A percentile compares a stretch with the other conserved stretches of the same genome.
These are phyloP conservation scores for Curvularia verruculosa DNA, from an alignment of 2,329 filamentous ascomycete genomes.

Conservation along the genomic window DNA sequence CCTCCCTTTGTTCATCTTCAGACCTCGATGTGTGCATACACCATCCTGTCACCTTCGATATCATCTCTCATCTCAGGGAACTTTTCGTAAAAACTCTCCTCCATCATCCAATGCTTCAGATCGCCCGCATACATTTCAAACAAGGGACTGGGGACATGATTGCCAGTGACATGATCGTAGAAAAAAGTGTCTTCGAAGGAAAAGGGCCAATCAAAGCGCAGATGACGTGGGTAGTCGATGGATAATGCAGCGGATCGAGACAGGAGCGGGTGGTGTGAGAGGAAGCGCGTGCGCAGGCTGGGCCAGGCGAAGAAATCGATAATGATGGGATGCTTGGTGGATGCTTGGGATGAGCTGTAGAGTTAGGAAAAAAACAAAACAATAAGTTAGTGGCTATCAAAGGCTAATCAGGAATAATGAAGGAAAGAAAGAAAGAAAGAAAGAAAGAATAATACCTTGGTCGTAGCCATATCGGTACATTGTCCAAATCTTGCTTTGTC, in stretches of 20 bases:
- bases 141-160: background rate
- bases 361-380: background rate
- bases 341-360: background rate
- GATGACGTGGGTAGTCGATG: background rate
- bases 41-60: constrained; percentile 36
- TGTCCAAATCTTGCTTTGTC: background rate
- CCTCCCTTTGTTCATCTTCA: too few relatives aligned
- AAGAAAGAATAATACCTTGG: too few relatives aligned
- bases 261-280: background rate
- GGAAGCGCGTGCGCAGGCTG: background rate
- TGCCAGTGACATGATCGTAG: background rate
- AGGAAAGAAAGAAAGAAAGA: background rate
- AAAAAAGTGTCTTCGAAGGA: background rate
- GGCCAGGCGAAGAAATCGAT: background rate
- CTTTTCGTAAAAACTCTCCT: constrained; percentile 31
- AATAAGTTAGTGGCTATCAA: background rate
- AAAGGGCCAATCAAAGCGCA: background rate
- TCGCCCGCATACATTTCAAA: background rate
- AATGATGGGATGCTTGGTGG: background rate
- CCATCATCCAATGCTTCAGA: constrained; percentile 11
- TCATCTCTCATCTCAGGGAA: constrained; percentile 41
- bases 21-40: background rate
- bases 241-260: background rate
- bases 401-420: background rate
- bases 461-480: background rate